phyloP scores from a whole-genome alignment of 164 flowering plant genomes.

The Chimonanthus salicifolius region DNA sequence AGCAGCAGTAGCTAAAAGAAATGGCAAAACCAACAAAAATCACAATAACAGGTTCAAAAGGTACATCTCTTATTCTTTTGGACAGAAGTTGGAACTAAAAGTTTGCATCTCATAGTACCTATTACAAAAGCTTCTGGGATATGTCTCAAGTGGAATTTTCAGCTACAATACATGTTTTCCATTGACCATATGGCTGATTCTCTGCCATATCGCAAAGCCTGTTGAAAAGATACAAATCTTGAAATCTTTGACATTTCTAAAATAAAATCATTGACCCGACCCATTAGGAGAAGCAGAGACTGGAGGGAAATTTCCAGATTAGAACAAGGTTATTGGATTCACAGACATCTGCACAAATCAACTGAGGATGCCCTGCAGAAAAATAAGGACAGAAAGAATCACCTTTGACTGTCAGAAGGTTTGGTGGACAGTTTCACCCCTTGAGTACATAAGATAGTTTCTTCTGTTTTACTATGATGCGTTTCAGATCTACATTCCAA shows the following conservation, averaged over 20 bases:
- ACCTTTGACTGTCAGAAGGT: constrained; percentile 5
- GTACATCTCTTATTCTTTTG: constrained; percentile 6
- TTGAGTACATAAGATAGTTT: not conserved
- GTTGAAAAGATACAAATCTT: constrained; percentile 7
- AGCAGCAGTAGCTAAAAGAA: not conserved
- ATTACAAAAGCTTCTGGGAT: constrained; percentile 9
- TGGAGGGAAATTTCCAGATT: constrained; percentile 1
- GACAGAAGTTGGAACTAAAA: constrained; percentile 6
- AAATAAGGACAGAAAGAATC: constrained; percentile 3
- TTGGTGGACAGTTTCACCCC: not conserved
- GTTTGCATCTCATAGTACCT: constrained; percentile 15
- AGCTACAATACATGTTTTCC: constrained; percentile 9
- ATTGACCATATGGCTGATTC: constrained; percentile 5
- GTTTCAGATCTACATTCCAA: constrained; percentile 11
- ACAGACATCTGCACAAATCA: not conserved
- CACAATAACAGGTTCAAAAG: constrained; percentile 9
- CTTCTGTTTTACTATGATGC: constrained; percentile 5
- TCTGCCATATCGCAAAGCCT: constrained; percentile 3
- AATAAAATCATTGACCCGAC: not conserved
- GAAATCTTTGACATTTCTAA: constrained; percentile 4
- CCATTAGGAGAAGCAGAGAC: constrained; percentile 1
- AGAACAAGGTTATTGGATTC: constrained; percentile 3
- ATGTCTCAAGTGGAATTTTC: constrained; percentile 6
- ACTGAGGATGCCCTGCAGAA: not conserved
- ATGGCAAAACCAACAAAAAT: constrained; percentile 3